A percentile compares a stretch with the other conserved stretches of the same genome.
Evolutionary conservation across 495 filamentous ascomycete genomes (phyloP).

Genomic region (Aspergillus cavernicola): DNA sequence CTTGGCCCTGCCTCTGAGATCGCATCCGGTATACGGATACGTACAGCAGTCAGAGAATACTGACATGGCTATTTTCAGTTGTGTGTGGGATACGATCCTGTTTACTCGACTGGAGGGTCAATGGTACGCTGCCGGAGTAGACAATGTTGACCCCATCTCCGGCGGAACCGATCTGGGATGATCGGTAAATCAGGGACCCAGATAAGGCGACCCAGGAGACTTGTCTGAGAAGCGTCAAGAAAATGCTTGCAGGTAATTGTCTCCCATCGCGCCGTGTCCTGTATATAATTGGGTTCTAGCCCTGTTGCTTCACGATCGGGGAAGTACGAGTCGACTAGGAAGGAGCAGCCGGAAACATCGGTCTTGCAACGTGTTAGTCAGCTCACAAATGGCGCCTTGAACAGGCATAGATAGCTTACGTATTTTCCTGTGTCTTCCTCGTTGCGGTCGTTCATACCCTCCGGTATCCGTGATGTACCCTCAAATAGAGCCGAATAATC

Average conservation of each 20-base stretch:
- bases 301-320: conserved; percentile 49
- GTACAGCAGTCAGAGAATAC: neutral
- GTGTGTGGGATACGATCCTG: neutral
- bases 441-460: conserved; percentile 92
- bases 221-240: conserved; percentile 73
- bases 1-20: neutral
- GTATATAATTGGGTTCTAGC: conserved; percentile 71
- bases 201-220: conserved; percentile 68
- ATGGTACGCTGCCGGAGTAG: conserved; percentile 53
- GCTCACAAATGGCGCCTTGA: neutral
- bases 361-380: conserved; percentile 38
- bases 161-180: conserved; percentile 62
- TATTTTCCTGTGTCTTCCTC: conserved; percentile 85
- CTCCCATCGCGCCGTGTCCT: conserved; percentile 70
- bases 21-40: conserved; percentile 2
- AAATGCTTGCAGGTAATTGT: conserved; percentile 69
- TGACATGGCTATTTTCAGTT: conserved; percentile 5
- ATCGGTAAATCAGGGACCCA: conserved; percentile 77
- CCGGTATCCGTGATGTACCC: conserved; percentile 74
- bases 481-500: conserved; percentile 59
- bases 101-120: conserved; percentile 2
- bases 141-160: conserved; percentile 83
- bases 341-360: conserved; percentile 69
- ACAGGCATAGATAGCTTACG: conserved; percentile 42
- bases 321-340: conserved; percentile 85